phyloP scores from a whole-genome alignment of 2,329 filamentous ascomycete genomes.

The Alternaria metachromatica region DNA sequence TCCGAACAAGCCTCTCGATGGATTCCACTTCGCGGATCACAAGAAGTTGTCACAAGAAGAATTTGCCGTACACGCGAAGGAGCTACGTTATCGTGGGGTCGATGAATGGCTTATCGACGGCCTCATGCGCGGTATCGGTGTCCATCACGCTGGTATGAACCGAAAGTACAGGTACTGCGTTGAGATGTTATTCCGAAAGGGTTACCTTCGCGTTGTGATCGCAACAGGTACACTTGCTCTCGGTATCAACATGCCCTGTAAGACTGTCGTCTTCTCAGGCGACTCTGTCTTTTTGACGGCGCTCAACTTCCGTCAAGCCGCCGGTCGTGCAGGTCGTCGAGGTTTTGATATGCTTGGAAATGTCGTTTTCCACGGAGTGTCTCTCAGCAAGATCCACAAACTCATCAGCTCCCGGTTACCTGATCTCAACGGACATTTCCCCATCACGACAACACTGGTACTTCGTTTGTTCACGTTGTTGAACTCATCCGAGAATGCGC shows the following conservation, averaged over 20 bases:
- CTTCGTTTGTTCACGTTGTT: conserved; percentile 72
- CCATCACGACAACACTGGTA: conserved; percentile 75
- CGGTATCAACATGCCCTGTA: conserved; percentile 77
- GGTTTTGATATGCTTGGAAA: conserved; percentile 84
- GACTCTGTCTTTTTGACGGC: conserved; percentile 77
- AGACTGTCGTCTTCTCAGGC: conserved; percentile 78
- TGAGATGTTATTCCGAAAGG: conserved; percentile 76
- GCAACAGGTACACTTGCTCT: conserved; percentile 78
- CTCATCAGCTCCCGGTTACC: conserved; percentile 77
- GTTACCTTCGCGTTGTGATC: conserved; percentile 73
- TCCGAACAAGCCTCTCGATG: conserved; percentile 66
- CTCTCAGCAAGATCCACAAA: conserved; percentile 66
- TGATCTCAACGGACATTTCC: conserved; percentile 78
- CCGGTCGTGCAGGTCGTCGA: conserved; percentile 78
- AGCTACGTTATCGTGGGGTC: conserved; percentile 61
- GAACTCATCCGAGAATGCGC: conserved; percentile 68
- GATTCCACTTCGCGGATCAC: conserved; percentile 71
- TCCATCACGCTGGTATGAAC: conserved; percentile 84
- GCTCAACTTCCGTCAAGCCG: conserved; percentile 77
- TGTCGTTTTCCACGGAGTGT: conserved; percentile 76
- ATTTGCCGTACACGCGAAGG: conserved; percentile 61
- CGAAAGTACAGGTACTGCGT: conserved; percentile 75
- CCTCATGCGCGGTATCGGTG: conserved; percentile 71
- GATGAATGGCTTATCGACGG: conserved; percentile 63
- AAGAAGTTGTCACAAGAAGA: conserved; percentile 66